Evolutionary conservation across 2,329 filamentous ascomycete genomes (phyloP), one percentile per base, ranked within the genome.

Genomic region (Canariomyces notabilis): DNA sequence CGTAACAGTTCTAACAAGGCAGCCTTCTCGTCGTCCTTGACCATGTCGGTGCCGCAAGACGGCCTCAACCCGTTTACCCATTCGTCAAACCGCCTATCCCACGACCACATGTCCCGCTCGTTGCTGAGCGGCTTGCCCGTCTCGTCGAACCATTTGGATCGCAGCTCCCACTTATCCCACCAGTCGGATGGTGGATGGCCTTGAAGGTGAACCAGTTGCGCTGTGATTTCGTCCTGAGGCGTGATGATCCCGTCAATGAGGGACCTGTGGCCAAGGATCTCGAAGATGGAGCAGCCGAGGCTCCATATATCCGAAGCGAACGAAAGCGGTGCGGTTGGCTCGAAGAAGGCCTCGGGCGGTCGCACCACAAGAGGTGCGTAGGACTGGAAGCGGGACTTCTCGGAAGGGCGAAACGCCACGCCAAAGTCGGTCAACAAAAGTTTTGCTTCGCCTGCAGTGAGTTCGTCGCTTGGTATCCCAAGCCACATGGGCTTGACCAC

Each of bases 261-360:
- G 15, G 60, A 46, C 34, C 52, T 51, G 15, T 60, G 53, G 5
- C 55, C 61, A 9, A 71, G 53, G 11, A 70, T 57, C 29, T 50
- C 50, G 55, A 61, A 71, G 23, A 70, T 65, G 0, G 59, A 44
- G 44, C 63, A 69, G 0, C 59, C 61, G 4, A 71, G 60, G 15
- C 61, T 65, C 67, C 66, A 70, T 14, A 69, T 66, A 32, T 70
- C 66, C 1, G 65, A 63, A 16, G 57, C 20, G 31, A 63, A 65
- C 2, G 61, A 60, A 6, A 69, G 57, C 14, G 66, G 58, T n/a
- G 36, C 60, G 14, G 47, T 49, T 22, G 63, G 59, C 26, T 67
- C 62, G 45, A 71, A 70, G 12, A 55, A 54, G 22, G 55, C 54
- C 51, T 70, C 67, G 1, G 66, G 67, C 11, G 64, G 61, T 3